Evolutionary conservation across 352 stramenopile species (phyloP), one percentile per base, ranked within the genome.

Genomic region (Globisporangium camurandrum): DNA sequence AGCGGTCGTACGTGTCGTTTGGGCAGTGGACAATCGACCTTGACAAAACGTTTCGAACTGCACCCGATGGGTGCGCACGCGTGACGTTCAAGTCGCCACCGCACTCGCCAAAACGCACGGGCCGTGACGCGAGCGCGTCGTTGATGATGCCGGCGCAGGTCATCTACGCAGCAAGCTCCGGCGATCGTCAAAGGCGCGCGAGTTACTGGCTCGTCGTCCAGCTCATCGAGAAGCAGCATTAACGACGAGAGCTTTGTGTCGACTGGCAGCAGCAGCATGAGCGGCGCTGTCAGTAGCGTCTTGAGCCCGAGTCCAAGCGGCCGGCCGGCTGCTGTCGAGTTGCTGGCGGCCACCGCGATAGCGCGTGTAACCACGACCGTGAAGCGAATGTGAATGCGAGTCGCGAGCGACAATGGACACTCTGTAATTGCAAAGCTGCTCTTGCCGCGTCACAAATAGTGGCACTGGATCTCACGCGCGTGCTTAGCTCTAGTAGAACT

Each of bases 351-450:
- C n/a, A n/a, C n/a, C n/a, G n/a, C n/a, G n/a, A n/a, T 34, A 65
- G 31, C 30, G 53, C 46, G 38, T 58, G 54, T 24, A 51, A 53
- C 36, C 59, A 67, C 51, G 56, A 66, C 30, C 38, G 49, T 43
- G 39, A 48, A 37, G n/a, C n/a, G n/a, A n/a, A 87, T 75, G 44
- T 73, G 75, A 27, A 53, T 91, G 4, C 72, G 88, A 49, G 76
- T 88, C 39, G 76, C 77, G 23, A 81, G 75, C 52, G 70, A 77
- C 49, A 45, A 56, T 1, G 75, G 71, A 17, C 67, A 88, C 61
- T 47, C 47, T 22, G 63, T 66, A 19, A 65, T 91, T 27, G 75
- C 73, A 39, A 80, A 82, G 61, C 47, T 88, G 38, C 54, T 91
- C 40, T 67, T 91, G 26, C 69, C 66, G 27, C 61, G 69, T 42